Evolutionary conservation across 1,139 yeast species (phyloP).

Genomic region (Magnusiomyces tetraspermus): DNA sequence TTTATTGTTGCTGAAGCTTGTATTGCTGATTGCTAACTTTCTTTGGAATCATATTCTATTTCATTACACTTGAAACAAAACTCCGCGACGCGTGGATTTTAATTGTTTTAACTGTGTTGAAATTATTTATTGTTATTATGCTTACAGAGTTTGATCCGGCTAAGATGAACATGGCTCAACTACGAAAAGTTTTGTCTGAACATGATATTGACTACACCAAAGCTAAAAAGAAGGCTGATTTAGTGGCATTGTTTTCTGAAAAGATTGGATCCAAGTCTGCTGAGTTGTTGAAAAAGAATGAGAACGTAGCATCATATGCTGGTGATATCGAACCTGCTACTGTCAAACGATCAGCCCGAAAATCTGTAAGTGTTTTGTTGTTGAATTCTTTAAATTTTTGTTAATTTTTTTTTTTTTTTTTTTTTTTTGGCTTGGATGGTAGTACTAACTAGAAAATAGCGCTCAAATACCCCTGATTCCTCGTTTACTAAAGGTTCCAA

Average conservation of each 20-base stretch:
- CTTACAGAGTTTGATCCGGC: conserved; percentile 1
- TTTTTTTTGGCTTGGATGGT: neutral
- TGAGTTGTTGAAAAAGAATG: neutral
- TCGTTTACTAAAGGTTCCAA: neutral
- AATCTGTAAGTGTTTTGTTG: neutral
- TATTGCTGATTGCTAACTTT: neutral
- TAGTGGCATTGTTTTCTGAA: neutral
- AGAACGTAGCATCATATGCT: neutral
- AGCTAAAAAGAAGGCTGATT: conserved; percentile 1
- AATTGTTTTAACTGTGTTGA: neutral
- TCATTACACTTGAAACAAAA: too few relatives aligned
- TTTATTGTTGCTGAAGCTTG: too few relatives aligned
- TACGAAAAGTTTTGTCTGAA: neutral
- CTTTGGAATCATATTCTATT: too few relatives aligned
- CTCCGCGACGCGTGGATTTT: too few relatives aligned
- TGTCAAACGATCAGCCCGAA: neutral
- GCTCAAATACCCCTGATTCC: neutral
- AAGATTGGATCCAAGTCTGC: neutral
- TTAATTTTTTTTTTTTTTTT: too few relatives aligned
- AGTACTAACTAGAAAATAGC: neutral
- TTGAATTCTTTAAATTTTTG: neutral
- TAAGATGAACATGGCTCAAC: neutral
- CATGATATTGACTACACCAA: conserved; percentile 1
- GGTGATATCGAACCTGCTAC: neutral
- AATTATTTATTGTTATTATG: too few relatives aligned